Evolutionary conservation across 805 yeast genomes (phyloP), one percentile per base, ranked within the genome.

Genomic region (Dipodascopsis uninucleata): DNA sequence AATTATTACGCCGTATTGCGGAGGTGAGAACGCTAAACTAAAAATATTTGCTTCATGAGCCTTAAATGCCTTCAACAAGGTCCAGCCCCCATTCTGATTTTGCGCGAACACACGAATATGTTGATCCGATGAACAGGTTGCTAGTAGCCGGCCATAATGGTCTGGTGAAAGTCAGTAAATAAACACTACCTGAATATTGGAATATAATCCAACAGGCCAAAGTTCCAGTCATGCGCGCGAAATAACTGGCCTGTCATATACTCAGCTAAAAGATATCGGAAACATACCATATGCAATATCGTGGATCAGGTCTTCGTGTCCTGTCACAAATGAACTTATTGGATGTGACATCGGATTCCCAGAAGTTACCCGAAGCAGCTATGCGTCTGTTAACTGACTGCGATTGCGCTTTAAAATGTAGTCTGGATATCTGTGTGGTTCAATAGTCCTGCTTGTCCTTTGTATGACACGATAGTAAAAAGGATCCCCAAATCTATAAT

Each of bases 51-150:
- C 80, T 58, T 93, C 96, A 61, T 93, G 98, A 0, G 97, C 97
- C 55, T 84, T 85, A 94, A 96, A 93, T 37, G 85, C 80, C 64
- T 90, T 97, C 58, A 82, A 81, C 44, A 85, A 66, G 16, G 77
- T 76, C 97, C 97, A 93, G 16, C 79, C 74, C n/a, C 75, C 77
- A 45, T 74, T 67, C 12, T 79, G 65, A 56, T 82, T 85, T 26
- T 83, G 69, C 61, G 85, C 90, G 62, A 88, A 93, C 25, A 93
- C 89, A 59, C 87, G 86, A 51, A 93, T 76, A 59, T 86, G 95
- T 59, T 89, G 96, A 66, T 93, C 98, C 0, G 95, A 85, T 3
- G 96, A 86, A 48, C 95, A 89, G 0, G 97, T 90, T 2, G 97
- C 98, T 45, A 93, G 71, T 50, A 88, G 85, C 43, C 81, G 78